phyloP scores from a whole-genome alignment of 306 rosid genomes.

The Delonix regia region DNA sequence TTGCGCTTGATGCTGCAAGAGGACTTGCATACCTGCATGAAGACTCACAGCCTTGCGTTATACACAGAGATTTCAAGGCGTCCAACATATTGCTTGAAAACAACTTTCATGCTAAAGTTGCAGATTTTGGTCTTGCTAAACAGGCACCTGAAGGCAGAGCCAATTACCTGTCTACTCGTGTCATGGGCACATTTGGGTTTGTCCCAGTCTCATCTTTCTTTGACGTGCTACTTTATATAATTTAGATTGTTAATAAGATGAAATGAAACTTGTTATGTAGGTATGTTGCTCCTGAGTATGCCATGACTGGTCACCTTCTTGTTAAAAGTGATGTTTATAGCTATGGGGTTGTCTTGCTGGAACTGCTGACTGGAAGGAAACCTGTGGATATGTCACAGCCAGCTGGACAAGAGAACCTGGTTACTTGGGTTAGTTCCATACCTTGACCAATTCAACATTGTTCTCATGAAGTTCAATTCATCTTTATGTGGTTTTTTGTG shows the following conservation, averaged over 20 bases:
- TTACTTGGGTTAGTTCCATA: slow-evolving; percentile 82
- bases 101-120: slow-evolving; percentile 92
- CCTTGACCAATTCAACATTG: slow-evolving; percentile 25
- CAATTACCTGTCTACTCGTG: slow-evolving; percentile 90
- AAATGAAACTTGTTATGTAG: slow-evolving; percentile 53
- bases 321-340: slow-evolving; percentile 98
- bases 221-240: slow-evolving; percentile 20
- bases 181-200: slow-evolving; percentile 99
- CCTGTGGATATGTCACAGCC: slow-evolving; percentile 99
- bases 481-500: neutral
- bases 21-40: slow-evolving; percentile 96
- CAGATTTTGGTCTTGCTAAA: slow-evolving; percentile 98
- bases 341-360: slow-evolving; percentile 94
- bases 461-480: slow-evolving; percentile 25
- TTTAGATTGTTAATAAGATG: slow-evolving; percentile 33
- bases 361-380: slow-evolving; percentile 85
- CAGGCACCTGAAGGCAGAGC: slow-evolving; percentile 95
- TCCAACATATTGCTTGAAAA: slow-evolving; percentile 94
- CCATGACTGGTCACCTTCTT: slow-evolving; percentile 95
- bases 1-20: slow-evolving; percentile 97
- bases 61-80: slow-evolving; percentile 97
- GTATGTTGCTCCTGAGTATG: slow-evolving; percentile 99
- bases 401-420: slow-evolving; percentile 94
- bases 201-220: slow-evolving; percentile 40
- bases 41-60: slow-evolving; percentile 96